These are phyloP conservation scores for Thalassiosira hispida DNA, from an alignment of 352 stramenopile species.

Conservation along the genomic window DNA sequence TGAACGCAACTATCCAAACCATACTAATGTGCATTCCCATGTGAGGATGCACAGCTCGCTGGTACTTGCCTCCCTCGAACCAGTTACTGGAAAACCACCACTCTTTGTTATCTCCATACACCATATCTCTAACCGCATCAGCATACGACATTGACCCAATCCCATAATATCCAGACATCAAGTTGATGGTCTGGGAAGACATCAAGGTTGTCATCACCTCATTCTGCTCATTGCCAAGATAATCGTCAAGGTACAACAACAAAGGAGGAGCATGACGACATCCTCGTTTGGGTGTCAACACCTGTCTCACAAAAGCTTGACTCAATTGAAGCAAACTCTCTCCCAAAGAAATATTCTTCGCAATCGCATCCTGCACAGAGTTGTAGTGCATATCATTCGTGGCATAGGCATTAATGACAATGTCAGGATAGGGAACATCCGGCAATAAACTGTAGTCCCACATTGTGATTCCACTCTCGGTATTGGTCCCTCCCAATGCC, in stretches of 20 bases:
- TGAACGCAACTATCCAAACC: constrained; percentile 65
- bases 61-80: constrained; percentile 51
- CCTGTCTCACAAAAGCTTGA: constrained; percentile 66
- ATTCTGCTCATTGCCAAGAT: constrained; percentile 82
- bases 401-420: constrained; percentile 78
- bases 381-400: constrained; percentile 84
- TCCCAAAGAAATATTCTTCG: constrained; percentile 61
- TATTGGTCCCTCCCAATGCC: constrained; percentile 75
- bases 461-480: constrained; percentile 66
- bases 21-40: constrained; percentile 76
- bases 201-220: constrained; percentile 68
- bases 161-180: constrained; percentile 79
- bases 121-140: constrained; percentile 69
- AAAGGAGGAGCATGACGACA: constrained; percentile 51
- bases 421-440: constrained; percentile 69
- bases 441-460: constrained; percentile 74
- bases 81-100: constrained; percentile 66
- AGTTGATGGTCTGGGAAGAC: constrained; percentile 60
- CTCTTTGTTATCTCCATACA: constrained; percentile 77
- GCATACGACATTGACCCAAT: constrained; percentile 71
- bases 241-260: constrained; percentile 78
- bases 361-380: constrained; percentile 63
- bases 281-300: constrained; percentile 53
- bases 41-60: constrained; percentile 75
- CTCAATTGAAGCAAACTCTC: constrained; percentile 69